Evolutionary conservation across 495 filamentous ascomycete species (phyloP).

Genomic region (Baudoinia panamericana): DNA sequence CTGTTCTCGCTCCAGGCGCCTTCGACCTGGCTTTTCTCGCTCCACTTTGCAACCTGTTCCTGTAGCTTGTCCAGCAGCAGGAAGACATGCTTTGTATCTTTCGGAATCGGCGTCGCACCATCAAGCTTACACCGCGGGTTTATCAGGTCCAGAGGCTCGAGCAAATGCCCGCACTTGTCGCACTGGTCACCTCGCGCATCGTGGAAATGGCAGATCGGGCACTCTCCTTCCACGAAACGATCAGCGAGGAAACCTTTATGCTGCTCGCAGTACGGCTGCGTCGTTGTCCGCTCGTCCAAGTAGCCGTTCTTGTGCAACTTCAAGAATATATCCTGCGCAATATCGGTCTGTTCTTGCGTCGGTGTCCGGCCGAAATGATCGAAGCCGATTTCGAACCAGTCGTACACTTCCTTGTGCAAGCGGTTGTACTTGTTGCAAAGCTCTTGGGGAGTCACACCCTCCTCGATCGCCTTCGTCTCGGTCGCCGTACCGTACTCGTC

Average conservation of each 20-base stretch:
- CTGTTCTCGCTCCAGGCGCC: constrained; percentile 71
- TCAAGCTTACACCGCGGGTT: constrained; percentile 68
- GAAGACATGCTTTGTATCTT: constrained; percentile 62
- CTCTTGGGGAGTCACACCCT: constrained; percentile 54
- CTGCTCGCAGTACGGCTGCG: constrained; percentile 70
- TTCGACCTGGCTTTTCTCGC: constrained; percentile 42
- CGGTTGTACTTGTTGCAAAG: constrained; percentile 77
- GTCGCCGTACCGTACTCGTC: constrained; percentile 56
- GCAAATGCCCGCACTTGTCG: constrained; percentile 68
- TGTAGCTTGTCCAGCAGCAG: constrained; percentile 69
- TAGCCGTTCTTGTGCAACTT: constrained; percentile 69
- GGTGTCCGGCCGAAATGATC: constrained; percentile 78
- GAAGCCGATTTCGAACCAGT: constrained; percentile 78
- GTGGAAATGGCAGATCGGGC: constrained; percentile 63
- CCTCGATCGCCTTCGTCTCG: constrained; percentile 64
- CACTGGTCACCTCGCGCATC: constrained; percentile 81
- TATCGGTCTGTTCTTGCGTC: constrained; percentile 67
- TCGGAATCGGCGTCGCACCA: constrained; percentile 57
- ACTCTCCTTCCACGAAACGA: constrained; percentile 85
- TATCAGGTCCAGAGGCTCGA: constrained; percentile 57
- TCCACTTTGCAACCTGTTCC: constrained; percentile 58
- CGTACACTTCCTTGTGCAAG: constrained; percentile 71
- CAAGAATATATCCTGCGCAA: constrained; percentile 74
- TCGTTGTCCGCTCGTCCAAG: constrained; percentile 60
- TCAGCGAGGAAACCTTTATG: constrained; percentile 82